Evolutionary conservation across 2,329 filamentous ascomycete species (phyloP).

Genomic region (Claviceps sp.): DNA sequence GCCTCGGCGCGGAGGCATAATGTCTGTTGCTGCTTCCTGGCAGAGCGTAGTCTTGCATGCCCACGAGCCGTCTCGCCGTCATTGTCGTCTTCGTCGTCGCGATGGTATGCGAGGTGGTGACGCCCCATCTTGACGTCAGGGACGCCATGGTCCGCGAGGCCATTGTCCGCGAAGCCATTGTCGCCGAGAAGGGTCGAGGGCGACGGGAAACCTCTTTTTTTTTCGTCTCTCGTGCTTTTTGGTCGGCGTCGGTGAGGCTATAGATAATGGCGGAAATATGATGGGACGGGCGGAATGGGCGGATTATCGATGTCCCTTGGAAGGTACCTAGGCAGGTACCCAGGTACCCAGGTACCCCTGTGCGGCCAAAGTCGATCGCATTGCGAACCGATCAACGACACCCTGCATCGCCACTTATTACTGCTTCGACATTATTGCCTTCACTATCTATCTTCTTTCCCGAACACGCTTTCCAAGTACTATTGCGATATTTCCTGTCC

Average conservation of each 20-base stretch:
- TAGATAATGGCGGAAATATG: neutral
- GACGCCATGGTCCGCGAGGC: conserved; percentile 5
- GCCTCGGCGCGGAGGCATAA: conserved; percentile 14
- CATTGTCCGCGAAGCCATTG: too few species aligned
- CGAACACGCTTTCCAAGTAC: too few species aligned
- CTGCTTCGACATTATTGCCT: too few species aligned
- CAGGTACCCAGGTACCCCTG: too few species aligned
- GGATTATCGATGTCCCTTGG: conserved; percentile 6
- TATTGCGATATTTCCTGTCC: too few species aligned
- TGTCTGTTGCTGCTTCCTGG: conserved; percentile 6
- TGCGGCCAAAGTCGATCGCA: too few species aligned
- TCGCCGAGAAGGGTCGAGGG: too few species aligned
- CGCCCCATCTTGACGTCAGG: conserved; percentile 10
- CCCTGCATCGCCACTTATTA: too few species aligned
- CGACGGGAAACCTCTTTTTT: neutral
- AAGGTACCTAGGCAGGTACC: neutral
- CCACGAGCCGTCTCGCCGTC: conserved; percentile 6
- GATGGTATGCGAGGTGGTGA: neutral
- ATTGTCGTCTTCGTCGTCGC: conserved; percentile 6
- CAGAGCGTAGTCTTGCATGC: neutral
- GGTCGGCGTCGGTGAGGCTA: neutral
- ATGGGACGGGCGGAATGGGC: neutral
- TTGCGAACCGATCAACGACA: too few species aligned
- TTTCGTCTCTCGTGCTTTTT: neutral
- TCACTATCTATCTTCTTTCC: too few species aligned